These are phyloP conservation scores for Rosa multiflora DNA, from an alignment of 306 rosid species.

Conservation along the genomic window DNA sequence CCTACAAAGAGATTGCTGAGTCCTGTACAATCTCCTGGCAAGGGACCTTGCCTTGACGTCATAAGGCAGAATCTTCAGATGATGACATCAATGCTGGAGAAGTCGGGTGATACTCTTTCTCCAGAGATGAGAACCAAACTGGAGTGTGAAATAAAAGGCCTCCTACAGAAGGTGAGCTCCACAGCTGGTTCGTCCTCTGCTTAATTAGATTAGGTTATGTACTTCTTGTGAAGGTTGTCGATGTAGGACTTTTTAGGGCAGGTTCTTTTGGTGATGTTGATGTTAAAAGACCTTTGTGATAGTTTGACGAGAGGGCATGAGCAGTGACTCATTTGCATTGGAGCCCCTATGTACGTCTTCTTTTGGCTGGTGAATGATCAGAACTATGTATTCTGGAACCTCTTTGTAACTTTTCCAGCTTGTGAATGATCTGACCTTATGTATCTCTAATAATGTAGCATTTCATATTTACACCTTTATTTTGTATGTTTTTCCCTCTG, in stretches of 20 bases:
- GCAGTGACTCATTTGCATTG: not conserved
- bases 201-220: slow-evolving; percentile 14
- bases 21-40: slow-evolving; percentile 30
- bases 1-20: slow-evolving; percentile 16
- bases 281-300: slow-evolving; percentile 1
- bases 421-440: not conserved
- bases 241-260: not conserved
- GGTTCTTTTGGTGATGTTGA: not conserved
- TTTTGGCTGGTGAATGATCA: not conserved
- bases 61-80: slow-evolving; percentile 66
- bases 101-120: slow-evolving; percentile 61
- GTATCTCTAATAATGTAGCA: not conserved
- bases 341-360: not conserved
- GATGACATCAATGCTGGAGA: slow-evolving; percentile 73
- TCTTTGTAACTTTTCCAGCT: not conserved
- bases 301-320: not conserved
- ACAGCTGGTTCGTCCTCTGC: slow-evolving; percentile 39
- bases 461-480: too few species aligned
- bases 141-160: slow-evolving; percentile 62
- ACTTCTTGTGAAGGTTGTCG: not conserved
- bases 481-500: too few species aligned
- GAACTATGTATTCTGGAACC: not conserved
- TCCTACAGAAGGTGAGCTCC: slow-evolving; percentile 71
- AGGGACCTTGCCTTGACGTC: slow-evolving; percentile 47
- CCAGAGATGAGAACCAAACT: slow-evolving; percentile 60